Conservation (phyloP, 2,329 filamentous ascomycete species). For the Penicillium expansum region DNA sequence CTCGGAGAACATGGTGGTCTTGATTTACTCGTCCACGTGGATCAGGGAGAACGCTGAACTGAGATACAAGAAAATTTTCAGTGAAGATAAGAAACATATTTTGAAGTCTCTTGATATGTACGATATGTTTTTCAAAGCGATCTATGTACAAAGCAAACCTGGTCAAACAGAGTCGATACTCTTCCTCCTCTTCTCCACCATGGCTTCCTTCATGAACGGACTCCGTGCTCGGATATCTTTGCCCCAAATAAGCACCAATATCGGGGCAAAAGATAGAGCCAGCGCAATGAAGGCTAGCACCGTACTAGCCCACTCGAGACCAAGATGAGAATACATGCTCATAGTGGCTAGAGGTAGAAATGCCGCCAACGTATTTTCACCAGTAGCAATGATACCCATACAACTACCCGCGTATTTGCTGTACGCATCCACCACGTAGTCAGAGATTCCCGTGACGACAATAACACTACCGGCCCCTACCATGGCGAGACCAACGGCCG, state of each 20-base stretch:
- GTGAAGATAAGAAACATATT: background rate
- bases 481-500: conserved; percentile 34
- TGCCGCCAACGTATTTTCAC: conserved; percentile 45
- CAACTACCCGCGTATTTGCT: conserved; percentile 49
- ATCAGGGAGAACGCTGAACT: background rate
- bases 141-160: background rate
- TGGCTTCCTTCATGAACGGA: conserved; percentile 27
- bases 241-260: conserved; percentile 41
- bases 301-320: conserved; percentile 42
- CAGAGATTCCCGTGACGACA: conserved; percentile 48
- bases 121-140: background rate
- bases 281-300: conserved; percentile 43
- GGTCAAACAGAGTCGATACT: conserved; percentile 21
- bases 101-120: background rate
- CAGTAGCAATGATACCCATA: conserved; percentile 45
- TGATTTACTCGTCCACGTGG: background rate
- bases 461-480: conserved; percentile 43
- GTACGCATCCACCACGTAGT: conserved; percentile 52
- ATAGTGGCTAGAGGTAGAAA: conserved; percentile 46
- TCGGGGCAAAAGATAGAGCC: conserved; percentile 34
- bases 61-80: background rate
- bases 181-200: conserved; percentile 25
- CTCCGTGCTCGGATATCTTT: conserved; percentile 33
- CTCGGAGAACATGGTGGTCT: too few species aligned
- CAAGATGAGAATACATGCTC: conserved; percentile 39